Percentiles rank a stretch among this genome's conserved stretches.
Conservation (phyloP, 2,329 filamentous ascomycete genomes). For the Penicillium sp. region DNA sequence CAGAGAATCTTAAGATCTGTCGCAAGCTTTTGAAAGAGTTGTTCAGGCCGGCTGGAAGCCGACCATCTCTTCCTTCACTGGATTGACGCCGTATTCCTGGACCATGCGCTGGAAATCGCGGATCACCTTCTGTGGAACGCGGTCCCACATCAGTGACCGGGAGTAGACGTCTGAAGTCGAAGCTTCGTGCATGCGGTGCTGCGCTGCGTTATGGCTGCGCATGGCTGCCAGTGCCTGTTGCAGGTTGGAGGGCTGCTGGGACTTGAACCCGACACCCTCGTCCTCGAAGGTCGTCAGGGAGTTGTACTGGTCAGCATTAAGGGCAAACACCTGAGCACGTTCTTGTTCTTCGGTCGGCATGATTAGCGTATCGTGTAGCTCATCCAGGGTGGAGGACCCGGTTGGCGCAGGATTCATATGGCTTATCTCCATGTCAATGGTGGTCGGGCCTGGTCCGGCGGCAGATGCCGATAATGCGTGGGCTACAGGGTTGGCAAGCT, state of each 20-base stretch:
- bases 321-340: conserved; percentile 81
- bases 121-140: conserved; percentile 88
- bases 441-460: conserved; percentile 28
- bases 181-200: conserved; percentile 52
- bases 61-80: conserved; percentile 34
- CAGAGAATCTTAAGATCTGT: not conserved
- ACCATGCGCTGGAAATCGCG: conserved; percentile 91
- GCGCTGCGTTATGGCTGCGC: conserved; percentile 62
- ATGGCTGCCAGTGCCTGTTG: conserved; percentile 73
- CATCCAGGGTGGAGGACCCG: conserved; percentile 52
- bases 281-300: conserved; percentile 71
- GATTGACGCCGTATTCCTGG: conserved; percentile 60
- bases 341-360: conserved; percentile 80
- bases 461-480: conserved; percentile 21
- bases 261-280: conserved; percentile 36
- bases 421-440: conserved; percentile 40
- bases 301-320: conserved; percentile 86
- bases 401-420: conserved; percentile 35
- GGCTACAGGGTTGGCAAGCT: conserved; percentile 52
- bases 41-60: conserved; percentile 10
- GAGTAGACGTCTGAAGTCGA: conserved; percentile 87
- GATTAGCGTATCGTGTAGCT: conserved; percentile 66
- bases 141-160: conserved; percentile 87
- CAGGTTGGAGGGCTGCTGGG: conserved; percentile 42
- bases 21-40: not conserved